Conservation (phyloP, 805 yeast species). For the Starmerella bombi region DNA sequence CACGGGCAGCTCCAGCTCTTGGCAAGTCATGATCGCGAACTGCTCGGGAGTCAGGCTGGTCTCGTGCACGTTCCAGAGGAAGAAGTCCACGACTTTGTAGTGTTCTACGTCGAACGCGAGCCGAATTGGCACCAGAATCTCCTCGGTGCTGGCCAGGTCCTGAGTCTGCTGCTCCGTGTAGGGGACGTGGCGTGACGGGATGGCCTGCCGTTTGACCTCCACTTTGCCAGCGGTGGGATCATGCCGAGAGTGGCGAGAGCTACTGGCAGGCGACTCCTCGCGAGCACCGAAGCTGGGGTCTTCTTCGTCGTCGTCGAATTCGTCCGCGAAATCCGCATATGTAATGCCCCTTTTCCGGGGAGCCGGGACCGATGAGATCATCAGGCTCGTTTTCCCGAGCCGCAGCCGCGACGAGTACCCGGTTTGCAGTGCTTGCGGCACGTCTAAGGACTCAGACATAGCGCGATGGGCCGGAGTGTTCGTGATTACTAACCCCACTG, state of each 20-base stretch:
- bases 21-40: constrained; percentile 60
- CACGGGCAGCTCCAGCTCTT: constrained; percentile 69
- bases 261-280: constrained; percentile 7
- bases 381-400: constrained; percentile 58
- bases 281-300: constrained; percentile 24
- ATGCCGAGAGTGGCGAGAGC: constrained; percentile 9
- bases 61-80: constrained; percentile 64
- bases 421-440: constrained; percentile 70
- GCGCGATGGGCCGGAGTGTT: too few species aligned
- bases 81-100: constrained; percentile 44
- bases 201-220: constrained; percentile 31
- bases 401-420: constrained; percentile 61
- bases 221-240: constrained; percentile 21
- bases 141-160: constrained; percentile 32
- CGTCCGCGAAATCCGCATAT: constrained; percentile 72
- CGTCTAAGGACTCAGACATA: neutral
- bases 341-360: constrained; percentile 61
- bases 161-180: constrained; percentile 29
- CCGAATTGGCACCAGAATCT: constrained; percentile 50
- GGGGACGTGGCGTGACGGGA: constrained; percentile 29
- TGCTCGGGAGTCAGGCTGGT: constrained; percentile 55
- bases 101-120: constrained; percentile 47
- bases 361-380: constrained; percentile 62
- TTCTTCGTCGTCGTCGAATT: constrained; percentile 40
- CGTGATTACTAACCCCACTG: too few species aligned